Evolutionary conservation across 1,139 yeast genomes (phyloP).

Genomic region (Torulaspora pretoriensis): DNA sequence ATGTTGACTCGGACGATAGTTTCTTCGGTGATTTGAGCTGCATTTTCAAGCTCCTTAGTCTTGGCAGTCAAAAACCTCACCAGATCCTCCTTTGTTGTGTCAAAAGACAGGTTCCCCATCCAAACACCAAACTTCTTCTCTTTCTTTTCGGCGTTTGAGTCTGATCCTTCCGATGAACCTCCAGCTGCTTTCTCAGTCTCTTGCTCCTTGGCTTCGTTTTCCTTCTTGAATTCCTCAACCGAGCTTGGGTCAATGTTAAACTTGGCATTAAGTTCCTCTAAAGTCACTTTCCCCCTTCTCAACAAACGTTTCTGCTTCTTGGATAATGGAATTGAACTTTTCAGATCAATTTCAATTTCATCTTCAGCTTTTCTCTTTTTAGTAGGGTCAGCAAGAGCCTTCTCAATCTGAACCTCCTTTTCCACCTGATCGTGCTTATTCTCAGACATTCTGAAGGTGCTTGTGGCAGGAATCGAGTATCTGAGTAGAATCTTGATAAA

Average conservation of each 20-base stretch:
- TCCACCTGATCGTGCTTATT: background rate
- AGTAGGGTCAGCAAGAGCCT: constrained; percentile 34
- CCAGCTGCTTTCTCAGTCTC: constrained; percentile 17
- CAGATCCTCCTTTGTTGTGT: constrained; percentile 74
- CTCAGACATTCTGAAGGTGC: background rate
- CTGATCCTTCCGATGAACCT: constrained; percentile 21
- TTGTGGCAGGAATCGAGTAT: background rate
- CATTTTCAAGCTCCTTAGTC: constrained; percentile 43
- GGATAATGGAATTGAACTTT: constrained; percentile 76
- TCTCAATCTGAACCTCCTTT: constrained; percentile 19
- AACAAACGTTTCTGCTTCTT: constrained; percentile 85
- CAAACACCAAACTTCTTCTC: constrained; percentile 70
- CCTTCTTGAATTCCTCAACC: constrained; percentile 37
- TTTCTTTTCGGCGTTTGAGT: constrained; percentile 24
- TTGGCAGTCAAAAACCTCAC: constrained; percentile 59
- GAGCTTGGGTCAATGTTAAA: constrained; percentile 38
- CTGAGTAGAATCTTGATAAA: background rate
- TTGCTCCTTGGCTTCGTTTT: constrained; percentile 25
- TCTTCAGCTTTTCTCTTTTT: constrained; percentile 39
- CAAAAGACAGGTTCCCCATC: constrained; percentile 90
- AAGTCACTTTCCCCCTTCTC: constrained; percentile 65
- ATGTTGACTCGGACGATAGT: constrained; percentile 59
- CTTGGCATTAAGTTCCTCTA: constrained; percentile 53
- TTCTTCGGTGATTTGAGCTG: constrained; percentile 40
- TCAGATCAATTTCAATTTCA: constrained; percentile 78